Evolutionary conservation across 164 flowering plant genomes (phyloP).

Genomic region (Umbilicus rupestris): DNA sequence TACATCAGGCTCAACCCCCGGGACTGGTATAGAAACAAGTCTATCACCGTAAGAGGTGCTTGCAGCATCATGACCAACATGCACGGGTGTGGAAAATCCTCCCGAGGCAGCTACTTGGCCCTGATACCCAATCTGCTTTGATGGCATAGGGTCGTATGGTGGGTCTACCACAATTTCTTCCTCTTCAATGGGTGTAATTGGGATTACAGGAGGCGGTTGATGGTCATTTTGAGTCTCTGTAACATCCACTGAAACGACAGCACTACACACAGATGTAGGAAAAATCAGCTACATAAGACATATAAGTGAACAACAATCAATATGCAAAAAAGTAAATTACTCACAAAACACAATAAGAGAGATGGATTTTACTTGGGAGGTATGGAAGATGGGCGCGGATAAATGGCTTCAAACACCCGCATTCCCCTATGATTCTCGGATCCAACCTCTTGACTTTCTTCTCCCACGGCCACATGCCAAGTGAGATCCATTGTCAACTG

Average conservation of each 20-base stretch:
- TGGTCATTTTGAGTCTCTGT: conserved; percentile 25
- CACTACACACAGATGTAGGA: conserved; percentile 32
- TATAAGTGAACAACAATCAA: neutral
- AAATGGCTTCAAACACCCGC: conserved; percentile 84
- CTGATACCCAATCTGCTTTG: conserved; percentile 9
- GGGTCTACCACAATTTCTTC: conserved; percentile 44
- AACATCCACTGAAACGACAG: conserved; percentile 31
- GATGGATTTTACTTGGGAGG: conserved; percentile 57
- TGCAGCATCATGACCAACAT: conserved; percentile 11
- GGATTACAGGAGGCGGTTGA: conserved; percentile 36
- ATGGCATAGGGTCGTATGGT: conserved; percentile 15
- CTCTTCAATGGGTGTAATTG: conserved; percentile 78
- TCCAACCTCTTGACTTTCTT: conserved; percentile 74
- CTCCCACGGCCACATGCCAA: conserved; percentile 89
- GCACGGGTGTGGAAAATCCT: neutral
- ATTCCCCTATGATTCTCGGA: conserved; percentile 55
- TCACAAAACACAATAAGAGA: conserved; percentile 6
- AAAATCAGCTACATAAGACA: conserved; percentile 12
- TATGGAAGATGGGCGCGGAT: conserved; percentile 79
- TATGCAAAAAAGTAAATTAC: neutral
- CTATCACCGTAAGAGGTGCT: conserved; percentile 17
- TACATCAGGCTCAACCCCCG: conserved; percentile 44
- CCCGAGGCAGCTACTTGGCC: conserved; percentile 2
- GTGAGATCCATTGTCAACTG: conserved; percentile 45
- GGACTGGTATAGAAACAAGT: conserved; percentile 15